phyloP scores from a whole-genome alignment of 106 monocot species.

The Gastrodia elata region DNA sequence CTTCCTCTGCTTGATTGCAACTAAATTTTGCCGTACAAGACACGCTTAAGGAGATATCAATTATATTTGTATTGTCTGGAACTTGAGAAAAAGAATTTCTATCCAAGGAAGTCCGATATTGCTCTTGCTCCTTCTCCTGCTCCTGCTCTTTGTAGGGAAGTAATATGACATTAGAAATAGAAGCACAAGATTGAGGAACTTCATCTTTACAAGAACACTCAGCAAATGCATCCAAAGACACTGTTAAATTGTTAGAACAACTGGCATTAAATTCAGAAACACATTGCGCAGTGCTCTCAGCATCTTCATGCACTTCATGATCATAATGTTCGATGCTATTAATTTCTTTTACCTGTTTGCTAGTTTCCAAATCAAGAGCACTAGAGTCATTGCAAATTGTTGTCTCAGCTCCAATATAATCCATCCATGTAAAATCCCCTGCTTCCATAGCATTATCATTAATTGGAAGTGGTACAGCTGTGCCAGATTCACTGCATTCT shows the following conservation, averaged over 20 bases:
- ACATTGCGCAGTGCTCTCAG: conserved; percentile 10
- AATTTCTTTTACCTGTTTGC: conserved; percentile 10
- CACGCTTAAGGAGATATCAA: conserved; percentile 6
- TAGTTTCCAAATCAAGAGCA: conserved; percentile 12
- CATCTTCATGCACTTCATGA: neutral
- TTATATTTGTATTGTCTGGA: conserved; percentile 8
- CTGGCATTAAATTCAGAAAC: neutral
- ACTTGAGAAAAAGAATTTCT: conserved; percentile 19
- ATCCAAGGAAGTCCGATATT: too few species aligned
- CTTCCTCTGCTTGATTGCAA: conserved; percentile 34
- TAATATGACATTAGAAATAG: conserved; percentile 24
- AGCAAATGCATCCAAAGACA: conserved; percentile 26
- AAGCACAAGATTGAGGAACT: conserved; percentile 10
- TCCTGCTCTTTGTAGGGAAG: conserved; percentile 40
- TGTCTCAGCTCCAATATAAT: conserved; percentile 27
- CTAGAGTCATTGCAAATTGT: conserved; percentile 10
- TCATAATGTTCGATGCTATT: conserved; percentile 9
- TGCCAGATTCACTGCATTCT: conserved; percentile 17
- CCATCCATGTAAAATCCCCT: conserved; percentile 36
- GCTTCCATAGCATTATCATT: conserved; percentile 1
- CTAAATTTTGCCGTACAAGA: conserved; percentile 9
- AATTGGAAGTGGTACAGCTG: conserved; percentile 3
- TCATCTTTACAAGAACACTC: conserved; percentile 16
- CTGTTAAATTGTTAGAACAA: conserved; percentile 12
- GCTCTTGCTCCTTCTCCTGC: too few species aligned